Evolutionary conservation across 139 green algal genomes (phyloP).

Genomic region (Zygnema cylindricum): DNA sequence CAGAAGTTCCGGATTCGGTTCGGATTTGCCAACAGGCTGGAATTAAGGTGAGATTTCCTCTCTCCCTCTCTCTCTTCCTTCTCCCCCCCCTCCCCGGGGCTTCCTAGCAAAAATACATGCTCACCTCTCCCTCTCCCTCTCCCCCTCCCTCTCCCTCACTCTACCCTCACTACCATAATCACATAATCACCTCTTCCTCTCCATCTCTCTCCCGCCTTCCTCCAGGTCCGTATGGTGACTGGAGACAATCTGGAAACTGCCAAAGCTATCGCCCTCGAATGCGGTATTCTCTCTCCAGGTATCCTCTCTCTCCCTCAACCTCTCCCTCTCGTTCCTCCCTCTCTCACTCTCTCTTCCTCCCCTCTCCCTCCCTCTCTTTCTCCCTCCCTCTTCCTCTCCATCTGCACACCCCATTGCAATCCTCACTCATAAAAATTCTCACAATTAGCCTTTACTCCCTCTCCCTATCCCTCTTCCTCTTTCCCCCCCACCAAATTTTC

Average conservation of each 20-base stretch:
- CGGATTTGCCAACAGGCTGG: constrained; percentile 83
- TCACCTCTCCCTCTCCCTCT: background rate
- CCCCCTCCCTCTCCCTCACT: background rate
- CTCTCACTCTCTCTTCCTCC: constrained; percentile 6
- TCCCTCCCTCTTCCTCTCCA: constrained; percentile 7
- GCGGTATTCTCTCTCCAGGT: background rate
- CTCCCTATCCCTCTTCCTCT: background rate
- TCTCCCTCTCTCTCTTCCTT: background rate
- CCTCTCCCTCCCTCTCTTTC: constrained; percentile 10
- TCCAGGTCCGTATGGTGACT: too few species aligned
- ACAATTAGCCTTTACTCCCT: constrained; percentile 5
- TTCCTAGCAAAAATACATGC: too few species aligned
- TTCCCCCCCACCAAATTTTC: background rate
- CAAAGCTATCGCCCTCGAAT: too few species aligned
- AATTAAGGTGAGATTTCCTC: constrained; percentile 74
- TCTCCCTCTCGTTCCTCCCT: background rate
- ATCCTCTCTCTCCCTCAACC: background rate
- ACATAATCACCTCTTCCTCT: background rate
- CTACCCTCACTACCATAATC: background rate
- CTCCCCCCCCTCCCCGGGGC: background rate
- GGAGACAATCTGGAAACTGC: too few species aligned
- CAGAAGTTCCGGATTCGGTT: constrained; percentile 83
- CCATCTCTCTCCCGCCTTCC: background rate
- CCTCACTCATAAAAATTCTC: background rate
- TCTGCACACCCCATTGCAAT: background rate